Evolutionary conservation across 345 rosid genomes (phyloP).

Genomic region (Psidium friedrichsthalianum): DNA sequence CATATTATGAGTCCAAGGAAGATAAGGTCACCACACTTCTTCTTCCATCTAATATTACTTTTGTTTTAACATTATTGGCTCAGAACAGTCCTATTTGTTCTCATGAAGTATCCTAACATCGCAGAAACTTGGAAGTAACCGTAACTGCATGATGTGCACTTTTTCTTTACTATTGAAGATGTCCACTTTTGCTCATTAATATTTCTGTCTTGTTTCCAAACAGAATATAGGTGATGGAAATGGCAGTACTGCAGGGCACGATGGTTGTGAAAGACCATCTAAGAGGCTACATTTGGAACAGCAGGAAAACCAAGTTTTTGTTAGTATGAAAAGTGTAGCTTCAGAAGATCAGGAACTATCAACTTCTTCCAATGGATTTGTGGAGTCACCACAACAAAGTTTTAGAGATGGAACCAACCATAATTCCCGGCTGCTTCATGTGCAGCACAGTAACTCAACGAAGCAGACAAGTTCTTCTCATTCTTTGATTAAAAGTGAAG

Average conservation of each 20-base stretch:
- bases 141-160: not conserved
- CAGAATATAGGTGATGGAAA: not conserved
- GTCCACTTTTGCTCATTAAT: not conserved
- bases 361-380: not conserved
- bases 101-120: not conserved
- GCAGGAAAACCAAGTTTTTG: not conserved
- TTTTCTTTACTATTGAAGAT: not conserved
- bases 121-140: not conserved
- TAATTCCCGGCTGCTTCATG: not conserved
- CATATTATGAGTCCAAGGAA: conserved; percentile 38
- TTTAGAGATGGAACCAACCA: not conserved
- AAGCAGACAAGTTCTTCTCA: not conserved
- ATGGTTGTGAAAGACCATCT: conserved; percentile 10
- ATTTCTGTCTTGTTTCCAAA: not conserved
- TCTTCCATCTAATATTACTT: not conserved
- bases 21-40: conserved; percentile 11
- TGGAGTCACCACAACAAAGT: not conserved
- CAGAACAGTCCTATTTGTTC: not conserved
- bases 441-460: not conserved
- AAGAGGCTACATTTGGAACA: conserved; percentile 10
- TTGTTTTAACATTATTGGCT: not conserved
- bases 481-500: not conserved
- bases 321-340: not conserved
- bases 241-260: not conserved
- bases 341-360: not conserved